phyloP scores from a whole-genome alignment of 345 rosid species.

The Lepidium didymum region DNA sequence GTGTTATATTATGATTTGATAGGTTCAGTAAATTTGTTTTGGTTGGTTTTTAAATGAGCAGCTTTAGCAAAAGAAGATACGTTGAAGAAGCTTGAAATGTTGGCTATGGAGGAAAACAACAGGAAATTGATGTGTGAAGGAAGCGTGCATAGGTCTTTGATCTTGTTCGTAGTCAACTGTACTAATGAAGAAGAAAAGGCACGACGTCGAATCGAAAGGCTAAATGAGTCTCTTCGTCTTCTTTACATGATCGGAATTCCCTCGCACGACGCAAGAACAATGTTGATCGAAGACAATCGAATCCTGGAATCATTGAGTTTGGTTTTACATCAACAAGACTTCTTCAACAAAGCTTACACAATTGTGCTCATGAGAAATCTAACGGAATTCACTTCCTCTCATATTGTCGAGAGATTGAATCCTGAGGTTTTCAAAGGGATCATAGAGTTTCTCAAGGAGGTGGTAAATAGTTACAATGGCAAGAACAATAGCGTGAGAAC shows the following conservation, averaged over 20 bases:
- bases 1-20: background rate
- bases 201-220: conserved; percentile 13
- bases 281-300: conserved; percentile 28
- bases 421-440: conserved; percentile 39
- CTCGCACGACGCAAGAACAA: conserved; percentile 19
- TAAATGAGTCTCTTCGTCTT: conserved; percentile 47
- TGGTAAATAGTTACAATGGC: background rate
- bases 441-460: conserved; percentile 34
- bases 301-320: conserved; percentile 44
- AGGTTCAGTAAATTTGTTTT: background rate
- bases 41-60: background rate
- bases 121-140: conserved; percentile 47
- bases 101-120: conserved; percentile 47
- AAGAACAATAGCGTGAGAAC: background rate
- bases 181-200: conserved; percentile 9
- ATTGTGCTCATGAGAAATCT: conserved; percentile 33
- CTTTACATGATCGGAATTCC: conserved; percentile 40
- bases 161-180: conserved; percentile 31
- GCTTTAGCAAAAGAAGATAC: conserved; percentile 17
- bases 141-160: conserved; percentile 37
- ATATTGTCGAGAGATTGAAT: conserved; percentile 39
- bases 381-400: conserved; percentile 32
- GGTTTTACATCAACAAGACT: conserved; percentile 36
- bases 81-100: conserved; percentile 36
- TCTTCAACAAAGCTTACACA: conserved; percentile 36